Evolutionary conservation across 257 asterid genomes (phyloP), one percentile per base, ranked within the genome.

Genomic region (Scutellaria galericulata): DNA sequence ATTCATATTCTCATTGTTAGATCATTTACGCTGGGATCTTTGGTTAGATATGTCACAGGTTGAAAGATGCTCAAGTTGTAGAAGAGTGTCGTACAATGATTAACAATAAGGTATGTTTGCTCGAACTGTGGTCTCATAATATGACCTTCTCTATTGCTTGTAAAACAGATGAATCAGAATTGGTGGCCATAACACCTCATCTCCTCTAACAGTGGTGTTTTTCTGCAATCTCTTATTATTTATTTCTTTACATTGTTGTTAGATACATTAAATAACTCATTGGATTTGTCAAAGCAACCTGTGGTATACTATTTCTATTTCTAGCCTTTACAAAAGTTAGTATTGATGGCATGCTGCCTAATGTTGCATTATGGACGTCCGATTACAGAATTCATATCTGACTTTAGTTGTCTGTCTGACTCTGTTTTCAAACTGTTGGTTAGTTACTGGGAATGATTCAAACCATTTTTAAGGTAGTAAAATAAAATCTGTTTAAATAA

Each of bases 11-110:
- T 64, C 54, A 58, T 20, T 20, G 39, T 58, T 73, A 45, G 66
- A 60, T 52, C n/a, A 58, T 74, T 83, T 77, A 63, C 78, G 75
- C 64, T 73, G 71, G 56, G 64, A 65, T 77, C 42, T 77, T 63
- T 75, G 70, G 74, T 76, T 66, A 92, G 98, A 81, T 91, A 75
- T 86, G 77, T 64, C 83, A 79, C 86, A 94, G 83, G 95, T 88
- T 94, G 89, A 89, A 84, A 87, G 96, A 83, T 66, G 96, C 96
- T 35, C 78, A 72, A 55, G 70, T 88, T 24, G 86, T 94, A 53
- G 96, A 91, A 80, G 96, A 84, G 80, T 90, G 90, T 60, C 64
- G 73, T 65, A 86, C 93, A 62, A 76, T 82, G 78, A 86, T 86
- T 58, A 87, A 86, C 58, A 80, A 85, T 72, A 91, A 87, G 93